Evolutionary conservation across 306 rosid species (phyloP).

Genomic region (Gastrolobium villosum): DNA sequence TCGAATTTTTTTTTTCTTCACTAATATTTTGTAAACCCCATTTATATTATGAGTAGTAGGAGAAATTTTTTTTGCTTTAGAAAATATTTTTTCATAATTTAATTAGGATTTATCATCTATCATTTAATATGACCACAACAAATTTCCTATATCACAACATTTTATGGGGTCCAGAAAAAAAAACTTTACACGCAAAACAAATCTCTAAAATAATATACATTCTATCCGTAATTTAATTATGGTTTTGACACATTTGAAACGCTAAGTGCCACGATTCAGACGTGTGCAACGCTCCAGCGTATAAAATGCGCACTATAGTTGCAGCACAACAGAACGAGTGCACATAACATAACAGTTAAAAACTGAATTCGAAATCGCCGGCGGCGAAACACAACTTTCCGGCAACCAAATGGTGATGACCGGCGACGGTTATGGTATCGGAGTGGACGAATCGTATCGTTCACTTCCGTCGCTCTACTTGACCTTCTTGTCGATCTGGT

Average conservation of each 20-base stretch:
- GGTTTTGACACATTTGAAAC: constrained; percentile 24
- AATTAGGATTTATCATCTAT: no score
- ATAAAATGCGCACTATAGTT: constrained; percentile 44
- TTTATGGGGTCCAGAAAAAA: no score
- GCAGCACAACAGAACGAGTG: background rate
- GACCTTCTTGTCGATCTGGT: constrained; percentile 79
- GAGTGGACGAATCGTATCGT: constrained; percentile 78
- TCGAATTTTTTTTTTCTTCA: no score
- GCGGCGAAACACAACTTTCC: constrained; percentile 18
- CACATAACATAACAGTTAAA: background rate
- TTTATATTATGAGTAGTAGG: no score
- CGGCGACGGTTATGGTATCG: constrained; percentile 48
- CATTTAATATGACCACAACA: no score
- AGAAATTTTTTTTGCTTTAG: no score
- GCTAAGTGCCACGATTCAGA: constrained; percentile 49
- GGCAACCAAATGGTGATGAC: constrained; percentile 47
- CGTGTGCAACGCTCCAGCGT: constrained; percentile 47
- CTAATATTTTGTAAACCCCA: no score
- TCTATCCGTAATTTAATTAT: background rate
- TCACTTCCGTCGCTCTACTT: constrained; percentile 82
- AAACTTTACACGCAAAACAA: no score
- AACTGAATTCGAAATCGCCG: constrained; percentile 37
- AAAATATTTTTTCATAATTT: no score
- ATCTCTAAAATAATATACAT: no score
- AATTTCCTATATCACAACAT: no score